phyloP scores from a whole-genome alignment of 1,284 basidiomycete genomes.

The Anthracocystis walkeri region DNA sequence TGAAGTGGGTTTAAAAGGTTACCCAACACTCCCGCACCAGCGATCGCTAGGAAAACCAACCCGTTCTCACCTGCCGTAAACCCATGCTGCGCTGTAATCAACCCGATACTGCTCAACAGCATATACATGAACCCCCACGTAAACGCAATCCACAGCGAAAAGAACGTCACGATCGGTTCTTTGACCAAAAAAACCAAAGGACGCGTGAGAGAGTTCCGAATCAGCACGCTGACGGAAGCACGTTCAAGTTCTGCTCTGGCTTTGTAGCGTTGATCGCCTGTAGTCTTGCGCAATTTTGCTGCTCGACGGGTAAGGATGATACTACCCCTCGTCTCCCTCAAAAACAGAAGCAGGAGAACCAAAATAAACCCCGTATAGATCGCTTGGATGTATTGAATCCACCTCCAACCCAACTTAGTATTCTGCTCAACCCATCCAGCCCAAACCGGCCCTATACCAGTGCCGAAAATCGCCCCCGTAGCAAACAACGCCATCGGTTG shows the following conservation, averaged over 20 bases:
- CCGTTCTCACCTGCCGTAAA: constrained; percentile 75
- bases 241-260: constrained; percentile 77
- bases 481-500: constrained; percentile 75
- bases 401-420: constrained; percentile 77
- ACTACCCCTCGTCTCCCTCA: constrained; percentile 68
- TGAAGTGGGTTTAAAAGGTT: constrained; percentile 75
- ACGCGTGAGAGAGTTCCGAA: constrained; percentile 78
- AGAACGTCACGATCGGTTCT: constrained; percentile 79
- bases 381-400: constrained; percentile 80
- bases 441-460: constrained; percentile 77
- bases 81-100: constrained; percentile 72
- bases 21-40: constrained; percentile 72
- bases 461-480: constrained; percentile 72
- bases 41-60: constrained; percentile 57
- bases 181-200: constrained; percentile 75
- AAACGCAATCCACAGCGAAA: constrained; percentile 61
- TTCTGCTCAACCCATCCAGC: constrained; percentile 80
- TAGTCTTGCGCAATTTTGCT: constrained; percentile 68
- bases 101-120: constrained; percentile 71
- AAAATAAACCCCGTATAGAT: constrained; percentile 53
- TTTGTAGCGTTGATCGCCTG: constrained; percentile 76
- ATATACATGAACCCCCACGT: constrained; percentile 82
- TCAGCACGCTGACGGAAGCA: constrained; percentile 74
- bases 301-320: constrained; percentile 71
- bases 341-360: constrained; percentile 60